Evolutionary conservation across 2,329 filamentous ascomycete species (phyloP).

Genomic region (Leptographium wingfieldii): DNA sequence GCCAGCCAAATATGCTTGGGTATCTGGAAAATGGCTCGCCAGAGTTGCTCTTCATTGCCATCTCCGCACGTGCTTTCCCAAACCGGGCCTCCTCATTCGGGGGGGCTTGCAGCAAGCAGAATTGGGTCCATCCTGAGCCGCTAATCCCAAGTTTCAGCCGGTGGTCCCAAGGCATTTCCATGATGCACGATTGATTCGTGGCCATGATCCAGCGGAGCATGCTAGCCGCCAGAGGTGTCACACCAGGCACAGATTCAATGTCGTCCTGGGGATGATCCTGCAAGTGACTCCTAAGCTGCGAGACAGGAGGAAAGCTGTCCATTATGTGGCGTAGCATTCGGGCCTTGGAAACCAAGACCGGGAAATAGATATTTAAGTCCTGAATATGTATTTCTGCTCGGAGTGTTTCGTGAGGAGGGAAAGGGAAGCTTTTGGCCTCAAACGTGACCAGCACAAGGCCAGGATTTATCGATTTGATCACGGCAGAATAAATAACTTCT

Average conservation of each 20-base stretch:
- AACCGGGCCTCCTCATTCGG: conserved; percentile 79
- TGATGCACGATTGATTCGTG: conserved; percentile 77
- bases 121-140: conserved; percentile 51
- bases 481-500: neutral
- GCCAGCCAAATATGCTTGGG: conserved; percentile 76
- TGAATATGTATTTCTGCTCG: conserved; percentile 25
- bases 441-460: neutral
- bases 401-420: neutral
- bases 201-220: conserved; percentile 80
- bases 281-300: conserved; percentile 41
- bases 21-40: conserved; percentile 22
- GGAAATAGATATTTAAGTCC: no score
- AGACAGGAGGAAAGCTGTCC: conserved; percentile 47
- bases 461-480: neutral
- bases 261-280: conserved; percentile 22
- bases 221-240: conserved; percentile 53
- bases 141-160: neutral
- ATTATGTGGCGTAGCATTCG: conserved; percentile 39
- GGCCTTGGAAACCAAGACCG: conserved; percentile 37
- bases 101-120: conserved; percentile 76
- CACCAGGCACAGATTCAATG: conserved; percentile 33
- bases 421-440: neutral
- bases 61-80: conserved; percentile 42
- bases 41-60: conserved; percentile 14
- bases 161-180: conserved; percentile 48